Evolutionary conservation across 2,329 filamentous ascomycete genomes (phyloP).

Genomic region (Neofusicoccum parvum): DNA sequence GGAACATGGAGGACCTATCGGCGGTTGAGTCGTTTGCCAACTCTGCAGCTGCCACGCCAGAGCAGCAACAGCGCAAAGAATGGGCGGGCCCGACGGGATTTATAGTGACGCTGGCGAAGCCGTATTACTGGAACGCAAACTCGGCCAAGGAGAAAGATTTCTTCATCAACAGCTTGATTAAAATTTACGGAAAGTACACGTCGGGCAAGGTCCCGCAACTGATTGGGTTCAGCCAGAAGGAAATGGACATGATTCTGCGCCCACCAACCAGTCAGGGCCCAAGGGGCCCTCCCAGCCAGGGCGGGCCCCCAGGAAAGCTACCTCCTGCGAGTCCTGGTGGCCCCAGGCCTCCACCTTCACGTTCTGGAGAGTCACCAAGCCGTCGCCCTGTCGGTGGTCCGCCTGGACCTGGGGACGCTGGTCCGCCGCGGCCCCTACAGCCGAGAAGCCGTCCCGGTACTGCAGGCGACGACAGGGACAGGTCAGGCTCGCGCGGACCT

Average conservation of each 20-base stretch:
- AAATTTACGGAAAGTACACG: conserved; percentile 96
- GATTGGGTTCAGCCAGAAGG: conserved; percentile 77
- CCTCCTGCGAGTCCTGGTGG: conserved; percentile 23
- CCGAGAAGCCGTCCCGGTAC: conserved; percentile 31
- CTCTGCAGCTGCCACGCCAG: conserved; percentile 58
- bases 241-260: conserved; percentile 75
- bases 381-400: conserved; percentile 7
- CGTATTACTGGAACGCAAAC: conserved; percentile 95
- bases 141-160: conserved; percentile 97
- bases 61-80: conserved; percentile 63
- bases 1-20: conserved; percentile 89
- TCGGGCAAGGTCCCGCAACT: conserved; percentile 79
- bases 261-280: conserved; percentile 15
- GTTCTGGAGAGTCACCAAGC: conserved; percentile 17
- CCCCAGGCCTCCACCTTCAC: conserved; percentile 12
- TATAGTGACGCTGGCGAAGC: conserved; percentile 83
- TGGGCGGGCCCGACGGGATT: conserved; percentile 88
- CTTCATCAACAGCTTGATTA: conserved; percentile 93
- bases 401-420: conserved; percentile 4
- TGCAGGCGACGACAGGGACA: conserved; percentile 33
- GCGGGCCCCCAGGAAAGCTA: conserved; percentile 2
- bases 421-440: conserved; percentile 12
- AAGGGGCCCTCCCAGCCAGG: conserved; percentile 19
- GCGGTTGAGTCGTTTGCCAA: conserved; percentile 81
- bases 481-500: conserved; percentile 24